Evolutionary conservation across 2,329 filamentous ascomycete genomes (phyloP), one percentile per base, ranked within the genome.

Genomic region (Xylaria sp.): DNA sequence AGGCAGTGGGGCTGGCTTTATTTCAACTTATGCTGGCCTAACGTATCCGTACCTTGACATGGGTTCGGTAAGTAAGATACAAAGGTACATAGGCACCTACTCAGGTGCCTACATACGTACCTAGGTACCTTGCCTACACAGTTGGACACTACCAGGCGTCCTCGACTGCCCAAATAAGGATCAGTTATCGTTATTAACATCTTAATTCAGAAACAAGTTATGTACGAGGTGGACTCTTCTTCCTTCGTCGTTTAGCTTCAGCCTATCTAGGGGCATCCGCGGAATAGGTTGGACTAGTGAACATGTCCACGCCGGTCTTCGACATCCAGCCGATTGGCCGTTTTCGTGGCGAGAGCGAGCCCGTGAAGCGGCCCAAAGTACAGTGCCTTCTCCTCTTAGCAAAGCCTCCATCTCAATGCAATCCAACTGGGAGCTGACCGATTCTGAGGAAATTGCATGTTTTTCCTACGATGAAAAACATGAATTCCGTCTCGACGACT

Each of bases 391-490:
- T 48, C 1, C 31, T 73, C 8, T 50, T 13, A 6, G 20, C 51
- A 13, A 57, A 13, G 23, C 23, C 15, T 31, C 31, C 23, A 15
- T 31, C 31, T 20, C 12, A 18, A 41, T 31, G 7, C 10, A 20
- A 50, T n/a, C 9, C 31, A 55, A 54, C 8, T 31, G 54, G 52
- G 31, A 63, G 18, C 58, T 63, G 18, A 67, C 18, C 6, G 4
- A n/a, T 1, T 41, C 10, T 3, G 57, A 95, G 91, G 96, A 99
- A 84, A 92, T 99, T 73, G 88, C 95, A 3, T 94, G 87, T 81
- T 99, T 98, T 82, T 98, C 95, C 9, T 98, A 96, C 81, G 93
- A 98, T 79, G 89, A 94, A 54, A 84, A 94, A 34, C 96, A 95
- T 78, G 81, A 88, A 63, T 94, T 94, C 76, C 90, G 85, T 58